Percentiles rank a stretch among this genome's conserved stretches.
phyloP scores from a whole-genome alignment of 139 green algal genomes.

The Trebouxia sp. region DNA sequence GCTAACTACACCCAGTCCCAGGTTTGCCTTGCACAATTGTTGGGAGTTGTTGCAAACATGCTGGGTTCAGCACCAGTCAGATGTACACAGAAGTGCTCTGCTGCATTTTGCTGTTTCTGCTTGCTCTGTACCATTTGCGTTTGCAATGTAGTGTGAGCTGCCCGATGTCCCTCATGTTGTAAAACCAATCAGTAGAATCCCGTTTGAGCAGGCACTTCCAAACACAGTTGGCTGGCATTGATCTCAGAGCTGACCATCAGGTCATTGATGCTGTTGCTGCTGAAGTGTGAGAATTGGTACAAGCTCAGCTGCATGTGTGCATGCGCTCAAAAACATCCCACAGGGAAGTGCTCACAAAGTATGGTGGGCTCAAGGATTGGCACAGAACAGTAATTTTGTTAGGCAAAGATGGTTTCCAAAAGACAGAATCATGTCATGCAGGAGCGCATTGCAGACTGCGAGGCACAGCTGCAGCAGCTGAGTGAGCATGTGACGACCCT shows the following conservation, averaged over 20 bases:
- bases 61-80: too few relatives aligned
- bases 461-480: slow-evolving; percentile 68
- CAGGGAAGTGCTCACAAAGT: too few relatives aligned
- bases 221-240: neutral
- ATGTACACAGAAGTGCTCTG: too few relatives aligned
- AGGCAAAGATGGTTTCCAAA: neutral
- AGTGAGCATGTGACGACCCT: slow-evolving; percentile 62
- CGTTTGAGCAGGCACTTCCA: neutral
- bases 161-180: too few relatives aligned
- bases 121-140: too few relatives aligned
- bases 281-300: neutral
- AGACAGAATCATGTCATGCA: neutral
- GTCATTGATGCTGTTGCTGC: neutral
- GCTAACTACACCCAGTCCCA: slow-evolving; percentile 23
- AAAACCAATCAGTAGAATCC: neutral
- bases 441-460: slow-evolving; percentile 64
- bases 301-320: too few relatives aligned
- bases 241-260: too few relatives aligned
- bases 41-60: too few relatives aligned
- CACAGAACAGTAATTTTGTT: neutral
- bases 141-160: too few relatives aligned
- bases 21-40: neutral
- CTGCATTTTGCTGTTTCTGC: too few relatives aligned
- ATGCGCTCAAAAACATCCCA: too few relatives aligned
- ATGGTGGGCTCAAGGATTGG: too few relatives aligned